Conservation (phyloP, 2,329 filamentous ascomycete genomes). For the Aspergillus texensis region DNA sequence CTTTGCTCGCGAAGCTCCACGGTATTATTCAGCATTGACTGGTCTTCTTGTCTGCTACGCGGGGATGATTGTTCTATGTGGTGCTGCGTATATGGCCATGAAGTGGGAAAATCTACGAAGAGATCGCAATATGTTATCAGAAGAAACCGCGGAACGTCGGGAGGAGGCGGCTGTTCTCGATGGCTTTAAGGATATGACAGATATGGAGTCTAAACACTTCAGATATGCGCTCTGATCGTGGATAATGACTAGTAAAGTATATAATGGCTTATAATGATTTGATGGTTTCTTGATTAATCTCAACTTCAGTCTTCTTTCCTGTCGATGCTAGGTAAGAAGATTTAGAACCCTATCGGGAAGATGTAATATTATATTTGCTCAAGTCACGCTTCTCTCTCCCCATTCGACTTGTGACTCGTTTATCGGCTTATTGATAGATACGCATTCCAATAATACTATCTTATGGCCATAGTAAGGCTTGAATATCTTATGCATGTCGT, state of each 20-base stretch:
- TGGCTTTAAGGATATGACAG: conserved; percentile 41
- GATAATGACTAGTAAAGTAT: neutral
- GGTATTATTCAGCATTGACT: conserved; percentile 50
- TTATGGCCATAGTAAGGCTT: no score
- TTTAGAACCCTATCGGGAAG: no score
- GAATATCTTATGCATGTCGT: no score
- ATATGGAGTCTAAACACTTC: conserved; percentile 40
- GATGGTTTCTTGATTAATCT: no score
- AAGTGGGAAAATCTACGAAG: conserved; percentile 29
- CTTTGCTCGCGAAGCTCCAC: conserved; percentile 46
- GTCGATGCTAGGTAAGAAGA: no score
- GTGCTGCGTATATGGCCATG: conserved; percentile 28
- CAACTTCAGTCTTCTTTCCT: no score
- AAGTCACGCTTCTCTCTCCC: no score
- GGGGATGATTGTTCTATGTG: conserved; percentile 41
- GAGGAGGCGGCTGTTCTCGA: conserved; percentile 29
- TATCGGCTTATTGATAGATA: no score
- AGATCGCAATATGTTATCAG: conserved; percentile 11
- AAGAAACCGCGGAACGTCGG: neutral
- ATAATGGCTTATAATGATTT: neutral
- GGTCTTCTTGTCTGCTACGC: conserved; percentile 49
- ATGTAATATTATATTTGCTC: no score
- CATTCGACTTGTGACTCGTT: no score
- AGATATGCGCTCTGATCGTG: conserved; percentile 34
- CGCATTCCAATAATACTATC: no score